Base-by-base conservation (phyloP, 2,329 filamentous ascomycete species). In the Aspergillus puulaauensis region DNA sequence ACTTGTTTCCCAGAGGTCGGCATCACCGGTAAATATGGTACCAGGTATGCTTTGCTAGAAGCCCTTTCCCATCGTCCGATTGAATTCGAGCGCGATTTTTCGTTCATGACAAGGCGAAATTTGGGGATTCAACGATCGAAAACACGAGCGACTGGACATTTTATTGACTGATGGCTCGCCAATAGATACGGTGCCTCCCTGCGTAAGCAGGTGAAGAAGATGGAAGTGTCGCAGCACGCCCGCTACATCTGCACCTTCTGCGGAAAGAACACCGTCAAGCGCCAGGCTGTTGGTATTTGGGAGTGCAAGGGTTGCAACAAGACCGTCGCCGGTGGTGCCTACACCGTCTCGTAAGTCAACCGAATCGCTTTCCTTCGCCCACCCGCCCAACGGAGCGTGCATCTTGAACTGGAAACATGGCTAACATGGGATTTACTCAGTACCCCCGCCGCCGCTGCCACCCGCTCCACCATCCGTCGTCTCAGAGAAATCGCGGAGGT, bases 171-270 rank as follows among this genome's bases (percentile, higher is more conserved):
- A 60, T 58, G 27, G 49, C 39, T 61, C 60, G 54, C 56, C 61
- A 71, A 71, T 62, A 93, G 91, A 87, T 96, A 96, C 83, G 95
- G 93, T 93, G 93, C 95, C 79, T 98, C 95, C 76, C 91, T 98
- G 82, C 91, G 93, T 83, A 98, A 98, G 88, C 93, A 92, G 80
- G 89, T 95, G 78, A 98, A 98, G 91, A 97, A 97, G 90, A 96
- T 97, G 90, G 95, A 98, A 89, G 90, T 98, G 80, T 90, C 91
- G 75, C 95, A 98, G 83, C 95, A 99, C 86, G 91, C 92, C 83
- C 90, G 90, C 80, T 98, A 97, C 80, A 88, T 88, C 77, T 98
- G 93, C 88, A 93, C 93, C 69, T 99, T 98, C 90, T 96, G 92
- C 87, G 93, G 93, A 77, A 98, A 98, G 89, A 89, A 87, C 79